Percentiles rank a stretch among this genome's conserved stretches.
phyloP scores from a whole-genome alignment of 139 green algal genomes.

The Microglena sp. region DNA sequence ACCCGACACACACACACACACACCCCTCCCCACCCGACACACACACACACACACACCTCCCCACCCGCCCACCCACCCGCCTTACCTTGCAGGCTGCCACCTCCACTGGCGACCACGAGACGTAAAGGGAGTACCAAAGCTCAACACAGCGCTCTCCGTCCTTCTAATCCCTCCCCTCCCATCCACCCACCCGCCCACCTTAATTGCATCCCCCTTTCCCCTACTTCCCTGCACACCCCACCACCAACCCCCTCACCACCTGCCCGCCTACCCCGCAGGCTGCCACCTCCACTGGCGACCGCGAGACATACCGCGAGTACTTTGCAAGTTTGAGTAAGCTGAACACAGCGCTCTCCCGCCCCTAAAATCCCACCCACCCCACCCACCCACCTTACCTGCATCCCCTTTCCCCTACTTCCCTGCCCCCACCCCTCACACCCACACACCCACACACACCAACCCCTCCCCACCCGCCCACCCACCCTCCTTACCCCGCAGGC shows the following conservation, averaged over 20 bases:
- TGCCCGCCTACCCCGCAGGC: conserved; percentile 10
- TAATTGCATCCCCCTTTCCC: neutral
- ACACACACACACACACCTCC: neutral
- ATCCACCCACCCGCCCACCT: no score
- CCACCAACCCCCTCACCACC: neutral
- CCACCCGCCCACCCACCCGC: neutral
- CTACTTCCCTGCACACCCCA: neutral
- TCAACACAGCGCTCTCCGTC: conserved; percentile 57
- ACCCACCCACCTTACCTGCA: no score
- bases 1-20: neutral
- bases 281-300: conserved; percentile 30
- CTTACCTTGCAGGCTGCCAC: conserved; percentile 11
- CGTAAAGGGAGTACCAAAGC: conserved; percentile 61
- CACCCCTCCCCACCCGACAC: neutral
- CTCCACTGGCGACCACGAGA: conserved; percentile 42
- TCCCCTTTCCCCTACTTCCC: no score
- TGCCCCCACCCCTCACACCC: no score
- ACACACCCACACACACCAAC: no score
- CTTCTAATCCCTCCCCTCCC: no score
- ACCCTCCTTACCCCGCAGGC: conserved; percentile 8
- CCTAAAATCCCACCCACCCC: no score
- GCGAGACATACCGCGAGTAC: conserved; percentile 70
- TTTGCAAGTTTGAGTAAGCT: no score
- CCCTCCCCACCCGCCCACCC: no score
- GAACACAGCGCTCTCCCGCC: conserved; percentile 58